These are phyloP conservation scores for Diospyros lotus DNA, from an alignment of 148 eudicot species.

Conservation along the genomic window DNA sequence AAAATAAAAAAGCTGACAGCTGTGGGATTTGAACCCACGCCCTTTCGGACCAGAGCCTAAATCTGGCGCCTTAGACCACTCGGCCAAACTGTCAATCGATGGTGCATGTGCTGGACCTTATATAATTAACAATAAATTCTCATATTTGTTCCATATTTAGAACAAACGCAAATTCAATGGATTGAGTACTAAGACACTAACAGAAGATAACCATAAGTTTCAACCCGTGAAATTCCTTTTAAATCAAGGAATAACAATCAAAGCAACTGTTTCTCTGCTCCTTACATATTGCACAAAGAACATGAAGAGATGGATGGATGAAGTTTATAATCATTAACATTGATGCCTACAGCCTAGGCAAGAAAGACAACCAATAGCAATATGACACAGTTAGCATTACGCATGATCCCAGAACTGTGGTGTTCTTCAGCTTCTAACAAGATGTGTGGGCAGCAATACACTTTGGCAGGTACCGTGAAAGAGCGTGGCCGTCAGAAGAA, in stretches of 20 bases:
- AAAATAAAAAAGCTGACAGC: slow-evolving; percentile 31
- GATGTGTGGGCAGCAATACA: slow-evolving; percentile 30
- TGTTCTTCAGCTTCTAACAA: slow-evolving; percentile 7
- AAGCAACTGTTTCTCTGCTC: not conserved
- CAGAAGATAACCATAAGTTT: not conserved
- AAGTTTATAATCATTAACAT: not conserved
- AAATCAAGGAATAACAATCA: not conserved
- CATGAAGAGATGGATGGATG: not conserved
- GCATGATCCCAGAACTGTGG: not conserved
- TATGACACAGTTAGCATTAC: slow-evolving; percentile 17
- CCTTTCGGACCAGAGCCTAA: slow-evolving; percentile 99
- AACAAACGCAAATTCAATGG: no score
- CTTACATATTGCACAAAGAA: not conserved
- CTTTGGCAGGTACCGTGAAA: slow-evolving; percentile 45
- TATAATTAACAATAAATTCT: no score
- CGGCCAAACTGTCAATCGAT: slow-evolving; percentile 58
- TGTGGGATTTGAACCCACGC: slow-evolving; percentile 93
- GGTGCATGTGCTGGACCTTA: no score
- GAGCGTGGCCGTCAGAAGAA: slow-evolving; percentile 22
- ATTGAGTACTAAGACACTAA: no score
- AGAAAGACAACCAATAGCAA: not conserved
- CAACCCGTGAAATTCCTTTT: not conserved
- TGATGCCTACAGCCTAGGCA: not conserved
- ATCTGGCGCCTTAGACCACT: slow-evolving; percentile 99
- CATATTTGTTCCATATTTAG: no score